phyloP scores from a whole-genome alignment of 345 rosid species.

The Dipteronia sinensis region DNA sequence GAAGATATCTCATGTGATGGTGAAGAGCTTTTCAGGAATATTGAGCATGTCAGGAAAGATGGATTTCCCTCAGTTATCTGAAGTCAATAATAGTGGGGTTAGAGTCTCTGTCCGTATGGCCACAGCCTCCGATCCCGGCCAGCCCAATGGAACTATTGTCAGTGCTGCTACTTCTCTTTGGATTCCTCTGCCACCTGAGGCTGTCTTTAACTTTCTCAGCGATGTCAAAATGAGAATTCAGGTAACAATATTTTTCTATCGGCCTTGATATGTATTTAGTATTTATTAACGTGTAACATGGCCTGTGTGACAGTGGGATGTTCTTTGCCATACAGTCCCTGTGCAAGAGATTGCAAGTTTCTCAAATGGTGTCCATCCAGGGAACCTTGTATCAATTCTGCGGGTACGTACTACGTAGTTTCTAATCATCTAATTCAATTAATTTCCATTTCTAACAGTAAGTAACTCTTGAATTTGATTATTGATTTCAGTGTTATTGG shows the following conservation, averaged over 20 bases:
- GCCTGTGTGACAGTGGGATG: conserved; percentile 66
- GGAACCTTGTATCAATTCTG: conserved; percentile 50
- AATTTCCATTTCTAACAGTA: background rate
- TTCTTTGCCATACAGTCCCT: conserved; percentile 43
- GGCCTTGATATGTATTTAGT: background rate
- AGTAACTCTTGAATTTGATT: background rate
- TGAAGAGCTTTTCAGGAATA: conserved; percentile 49
- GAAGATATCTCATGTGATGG: conserved; percentile 71
- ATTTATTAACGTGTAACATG: background rate
- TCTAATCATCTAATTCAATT: background rate
- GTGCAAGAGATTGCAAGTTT: conserved; percentile 49
- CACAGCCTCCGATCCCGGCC: conserved; percentile 42
- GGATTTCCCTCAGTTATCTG: conserved; percentile 50
- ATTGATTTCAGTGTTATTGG: background rate
- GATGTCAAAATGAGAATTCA: conserved; percentile 40
- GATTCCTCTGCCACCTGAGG: conserved; percentile 49
- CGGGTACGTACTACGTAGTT: conserved; percentile 32
- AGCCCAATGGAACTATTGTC: conserved; percentile 51
- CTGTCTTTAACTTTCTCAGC: conserved; percentile 47
- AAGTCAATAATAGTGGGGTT: conserved; percentile 50
- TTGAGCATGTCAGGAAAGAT: conserved; percentile 54
- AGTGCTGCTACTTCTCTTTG: conserved; percentile 66
- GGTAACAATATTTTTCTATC: conserved; percentile 29
- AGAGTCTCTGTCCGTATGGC: conserved; percentile 50
- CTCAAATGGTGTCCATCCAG: conserved; percentile 44